These are phyloP conservation scores for Lanmaoa pseudosensibilis DNA, from an alignment of 768 basidiomycete genomes.

Conservation along the genomic window DNA sequence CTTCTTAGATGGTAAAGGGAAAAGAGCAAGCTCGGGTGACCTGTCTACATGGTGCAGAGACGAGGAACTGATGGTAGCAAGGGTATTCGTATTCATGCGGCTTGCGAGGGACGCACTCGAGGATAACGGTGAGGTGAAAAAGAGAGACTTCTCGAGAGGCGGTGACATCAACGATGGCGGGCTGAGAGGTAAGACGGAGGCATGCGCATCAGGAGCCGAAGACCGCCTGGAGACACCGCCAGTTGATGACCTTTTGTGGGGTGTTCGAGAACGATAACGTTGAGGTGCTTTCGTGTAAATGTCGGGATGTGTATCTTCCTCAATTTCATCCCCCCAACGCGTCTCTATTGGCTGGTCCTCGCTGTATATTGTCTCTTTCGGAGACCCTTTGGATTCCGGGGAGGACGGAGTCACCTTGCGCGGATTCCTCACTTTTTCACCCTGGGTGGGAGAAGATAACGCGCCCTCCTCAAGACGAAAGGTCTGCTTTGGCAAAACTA, in stretches of 20 bases:
- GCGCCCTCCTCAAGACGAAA: not conserved
- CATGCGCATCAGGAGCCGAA: conserved; percentile 30
- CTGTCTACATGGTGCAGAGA: not conserved
- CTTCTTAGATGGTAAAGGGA: conserved; percentile 18
- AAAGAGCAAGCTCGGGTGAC: conserved; percentile 19
- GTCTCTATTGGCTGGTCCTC: not conserved
- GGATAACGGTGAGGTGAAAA: conserved; percentile 41
- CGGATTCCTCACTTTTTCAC: not conserved
- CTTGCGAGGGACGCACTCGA: conserved; percentile 18
- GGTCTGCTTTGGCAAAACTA: not conserved
- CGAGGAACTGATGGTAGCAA: not conserved
- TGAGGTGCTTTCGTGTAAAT: conserved; percentile 20
- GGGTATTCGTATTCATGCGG: not conserved
- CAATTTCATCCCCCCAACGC: not conserved
- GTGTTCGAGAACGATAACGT: conserved; percentile 12
- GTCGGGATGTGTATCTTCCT: conserved; percentile 4
- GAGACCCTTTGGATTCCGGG: not conserved
- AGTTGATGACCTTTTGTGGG: not conserved
- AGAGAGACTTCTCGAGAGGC: conserved; percentile 53
- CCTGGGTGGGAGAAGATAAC: not conserved
- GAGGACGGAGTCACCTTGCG: conserved; percentile 14
- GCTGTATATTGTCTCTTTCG: not conserved
- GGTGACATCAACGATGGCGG: conserved; percentile 59
- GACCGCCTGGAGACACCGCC: conserved; percentile 6
- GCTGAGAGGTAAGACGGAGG: conserved; percentile 50